A percentile compares a stretch with the other conserved stretches of the same genome.
These are phyloP conservation scores for Scolecobasidium constrictum DNA, from an alignment of 2,329 filamentous ascomycete species.

Conservation along the genomic window DNA sequence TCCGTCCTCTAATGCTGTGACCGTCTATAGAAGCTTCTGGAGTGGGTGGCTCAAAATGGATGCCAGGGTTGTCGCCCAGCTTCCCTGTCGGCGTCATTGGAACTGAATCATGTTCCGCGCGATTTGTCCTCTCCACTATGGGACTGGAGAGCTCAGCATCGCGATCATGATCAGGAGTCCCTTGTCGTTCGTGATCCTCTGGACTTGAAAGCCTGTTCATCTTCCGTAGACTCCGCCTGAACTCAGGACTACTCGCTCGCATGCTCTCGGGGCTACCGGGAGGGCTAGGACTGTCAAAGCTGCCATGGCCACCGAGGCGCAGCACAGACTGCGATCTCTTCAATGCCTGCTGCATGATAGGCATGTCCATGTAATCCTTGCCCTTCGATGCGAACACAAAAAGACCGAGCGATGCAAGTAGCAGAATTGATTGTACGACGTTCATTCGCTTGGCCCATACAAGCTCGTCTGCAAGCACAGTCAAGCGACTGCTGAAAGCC, in stretches of 20 bases:
- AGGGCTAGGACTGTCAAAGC: conserved; percentile 22
- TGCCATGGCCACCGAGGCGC: conserved; percentile 12
- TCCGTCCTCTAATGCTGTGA: conserved; percentile 2
- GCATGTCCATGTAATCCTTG: conserved; percentile 27
- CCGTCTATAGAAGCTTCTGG: neutral
- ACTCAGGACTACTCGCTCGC: conserved; percentile 4
- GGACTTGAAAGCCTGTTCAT: neutral
- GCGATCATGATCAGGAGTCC: too few species aligned
- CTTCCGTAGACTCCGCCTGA: neutral
- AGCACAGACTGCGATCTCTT: conserved; percentile 21
- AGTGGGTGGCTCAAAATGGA: conserved; percentile 7
- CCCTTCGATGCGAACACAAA: conserved; percentile 58
- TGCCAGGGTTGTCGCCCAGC: neutral
- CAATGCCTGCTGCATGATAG: conserved; percentile 34
- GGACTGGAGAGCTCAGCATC: too few species aligned
- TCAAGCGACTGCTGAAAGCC: conserved; percentile 69
- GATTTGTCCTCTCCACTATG: too few species aligned
- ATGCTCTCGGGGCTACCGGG: conserved; percentile 24
- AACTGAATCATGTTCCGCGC: too few species aligned
- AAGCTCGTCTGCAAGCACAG: conserved; percentile 86
- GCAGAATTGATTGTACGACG: conserved; percentile 78
- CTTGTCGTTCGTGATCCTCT: too few species aligned
- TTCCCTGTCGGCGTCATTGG: too few species aligned
- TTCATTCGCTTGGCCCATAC: conserved; percentile 78
- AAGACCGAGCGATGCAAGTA: conserved; percentile 76